Evolutionary conservation across 495 filamentous ascomycete species (phyloP).

Genomic region (Amniculicola lignicola): DNA sequence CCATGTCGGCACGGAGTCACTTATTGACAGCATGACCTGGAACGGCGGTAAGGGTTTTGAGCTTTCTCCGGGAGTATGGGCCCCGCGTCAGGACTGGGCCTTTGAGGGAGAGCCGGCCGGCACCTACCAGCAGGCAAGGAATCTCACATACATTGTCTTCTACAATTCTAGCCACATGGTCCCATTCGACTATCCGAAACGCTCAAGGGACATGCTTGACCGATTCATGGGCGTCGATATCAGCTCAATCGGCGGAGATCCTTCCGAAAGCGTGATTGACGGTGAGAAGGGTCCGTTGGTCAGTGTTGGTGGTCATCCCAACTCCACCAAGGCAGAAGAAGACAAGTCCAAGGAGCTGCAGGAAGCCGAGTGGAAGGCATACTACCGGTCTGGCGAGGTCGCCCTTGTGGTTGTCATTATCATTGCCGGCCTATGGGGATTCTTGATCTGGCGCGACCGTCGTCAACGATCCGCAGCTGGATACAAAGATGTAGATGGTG

Average conservation of each 20-base stretch:
- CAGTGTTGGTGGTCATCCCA: slow-evolving; percentile 83
- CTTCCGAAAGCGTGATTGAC: slow-evolving; percentile 81
- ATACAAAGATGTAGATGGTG: slow-evolving; percentile 48
- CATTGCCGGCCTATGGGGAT: slow-evolving; percentile 74
- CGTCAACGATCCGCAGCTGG: slow-evolving; percentile 45
- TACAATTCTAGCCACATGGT: slow-evolving; percentile 98
- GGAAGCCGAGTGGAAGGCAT: slow-evolving; percentile 86
- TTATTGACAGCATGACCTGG: slow-evolving; percentile 91
- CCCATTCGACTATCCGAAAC: slow-evolving; percentile 84
- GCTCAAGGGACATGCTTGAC: slow-evolving; percentile 93
- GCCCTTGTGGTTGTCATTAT: slow-evolving; percentile 83
- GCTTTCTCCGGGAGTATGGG: slow-evolving; percentile 82
- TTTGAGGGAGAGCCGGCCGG: slow-evolving; percentile 90
- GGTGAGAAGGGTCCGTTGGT: slow-evolving; percentile 82
- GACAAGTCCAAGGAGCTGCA: slow-evolving; percentile 73
- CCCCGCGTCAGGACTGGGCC: slow-evolving; percentile 86
- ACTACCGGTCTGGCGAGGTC: slow-evolving; percentile 86
- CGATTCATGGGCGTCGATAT: slow-evolving; percentile 95
- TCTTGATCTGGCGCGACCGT: slow-evolving; percentile 78
- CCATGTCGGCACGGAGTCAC: slow-evolving; percentile 85
- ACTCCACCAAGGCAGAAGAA: slow-evolving; percentile 69
- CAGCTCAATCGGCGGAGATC: slow-evolving; percentile 78
- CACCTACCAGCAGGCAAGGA: slow-evolving; percentile 89
- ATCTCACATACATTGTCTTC: slow-evolving; percentile 92
- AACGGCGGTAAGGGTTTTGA: slow-evolving; percentile 89